phyloP scores from a whole-genome alignment of 257 asterid species.

The Nicotiana paniculata region DNA sequence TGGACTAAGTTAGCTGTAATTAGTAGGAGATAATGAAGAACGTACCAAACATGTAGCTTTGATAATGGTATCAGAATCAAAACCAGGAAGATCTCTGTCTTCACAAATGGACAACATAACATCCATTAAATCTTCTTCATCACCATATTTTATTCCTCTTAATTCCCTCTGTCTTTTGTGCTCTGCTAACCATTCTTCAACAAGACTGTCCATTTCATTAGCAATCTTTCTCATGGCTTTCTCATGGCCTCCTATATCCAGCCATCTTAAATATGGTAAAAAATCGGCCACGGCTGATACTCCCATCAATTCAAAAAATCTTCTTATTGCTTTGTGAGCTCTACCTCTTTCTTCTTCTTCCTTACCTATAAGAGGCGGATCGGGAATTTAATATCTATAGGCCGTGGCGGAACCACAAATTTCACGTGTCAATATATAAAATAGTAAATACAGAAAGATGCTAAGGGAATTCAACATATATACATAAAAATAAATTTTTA shows the following conservation, averaged over 20 bases:
- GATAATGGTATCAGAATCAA: constrained; percentile 20
- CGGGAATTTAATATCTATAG: neutral
- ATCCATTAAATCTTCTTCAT: constrained; percentile 23
- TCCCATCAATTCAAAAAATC: constrained; percentile 14
- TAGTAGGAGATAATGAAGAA: neutral
- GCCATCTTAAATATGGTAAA: constrained; percentile 24
- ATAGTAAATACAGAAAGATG: too few relatives aligned
- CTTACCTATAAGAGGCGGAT: neutral
- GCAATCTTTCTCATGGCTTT: constrained; percentile 18
- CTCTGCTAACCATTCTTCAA: constrained; percentile 27
- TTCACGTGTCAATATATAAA: too few relatives aligned
- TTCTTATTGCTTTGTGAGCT: constrained; percentile 11
- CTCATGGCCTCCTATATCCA: constrained; percentile 28
- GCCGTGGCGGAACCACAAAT: too few relatives aligned
- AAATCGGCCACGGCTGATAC: constrained; percentile 9
- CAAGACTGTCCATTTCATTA: constrained; percentile 13
- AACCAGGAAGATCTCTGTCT: neutral
- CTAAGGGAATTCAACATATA: too few relatives aligned
- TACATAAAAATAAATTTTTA: too few relatives aligned
- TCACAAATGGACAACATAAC: constrained; percentile 12
- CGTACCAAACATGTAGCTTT: constrained; percentile 32
- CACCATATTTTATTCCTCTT: neutral
- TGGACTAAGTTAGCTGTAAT: too few relatives aligned
- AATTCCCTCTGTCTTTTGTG: constrained; percentile 6
- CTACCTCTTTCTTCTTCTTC: neutral